Base-by-base conservation (phyloP, 768 basidiomycete species). In the Termitomyces sp. region DNA sequence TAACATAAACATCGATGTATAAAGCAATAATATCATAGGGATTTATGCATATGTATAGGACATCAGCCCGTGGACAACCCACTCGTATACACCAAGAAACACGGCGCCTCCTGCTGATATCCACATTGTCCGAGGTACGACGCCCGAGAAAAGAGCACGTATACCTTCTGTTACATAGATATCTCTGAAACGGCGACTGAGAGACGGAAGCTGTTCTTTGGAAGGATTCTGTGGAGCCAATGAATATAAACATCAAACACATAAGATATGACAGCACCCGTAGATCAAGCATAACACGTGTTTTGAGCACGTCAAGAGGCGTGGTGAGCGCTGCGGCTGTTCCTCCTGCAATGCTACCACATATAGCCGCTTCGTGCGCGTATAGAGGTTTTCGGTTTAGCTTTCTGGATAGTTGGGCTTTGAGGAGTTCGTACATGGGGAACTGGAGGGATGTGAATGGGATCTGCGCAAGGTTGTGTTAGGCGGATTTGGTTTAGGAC, bases 381-480 rank as follows among this genome's bases (percentile, higher is more conserved):
- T 83, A 84, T 8, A 92, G 74, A 48, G 81, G 78, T 61, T 87
- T 84, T 36, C 86, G 76, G 18, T 78, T 74, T 1, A 90, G 68
- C 38, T 77, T 71, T 12, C 70, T 70, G 7, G 93, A 88, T 22
- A 94, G 75, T 24, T 80, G 79, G 5, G 78, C 61, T 72, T 98
- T 98, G 64, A 99, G 78, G 36, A 85, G 77, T 75, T 98, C 97
- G 68, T 98, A 99, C 24, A 98, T 75, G 3, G 97, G 96, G 73
- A 98, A 98, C 71, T 98, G 96, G 20, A 98, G 78, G 2, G 93
- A 95, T 2, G 94, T 95, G 79, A 98, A 98, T 2, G 96, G 96
- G 45, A 99, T 94, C 95, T 98, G 67, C 3, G 49, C 46, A 12
- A 38, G 9, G 35, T 3, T 1, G 6, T n/a, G 20, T 53, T 13